Base-by-base conservation (phyloP, 129 eudicot genomes). In the Smallanthus sonchifolius region DNA sequence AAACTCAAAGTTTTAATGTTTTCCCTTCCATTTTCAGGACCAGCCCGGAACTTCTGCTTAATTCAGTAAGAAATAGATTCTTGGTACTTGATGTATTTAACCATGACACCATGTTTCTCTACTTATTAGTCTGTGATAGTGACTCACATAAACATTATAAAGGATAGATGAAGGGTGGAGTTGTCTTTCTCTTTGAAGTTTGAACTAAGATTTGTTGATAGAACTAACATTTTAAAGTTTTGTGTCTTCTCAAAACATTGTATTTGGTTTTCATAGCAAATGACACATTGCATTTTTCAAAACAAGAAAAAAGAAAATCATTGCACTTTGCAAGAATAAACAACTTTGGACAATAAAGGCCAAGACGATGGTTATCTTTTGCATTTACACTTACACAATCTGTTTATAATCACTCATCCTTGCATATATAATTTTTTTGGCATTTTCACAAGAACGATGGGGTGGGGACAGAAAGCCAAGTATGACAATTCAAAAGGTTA, bases 31-130 rank as follows among this genome's bases (percentile, higher is more conserved):
- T 80, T 89, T 86, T 48, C 95, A 90, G 98, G 96, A 93, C 96
- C 74, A 87, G 98, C 82, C 92, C 96, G 6, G 98, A 93, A 82
- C 98, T 93, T 75, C 86, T 92, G 64, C 91, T 93, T 67, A 93
- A 92, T 83, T 86, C 96, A 76, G 98, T 93, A 87, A 90, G 96
- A 73, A 73, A 61, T 36, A 67, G 0, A 60, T 60, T 67, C 28
- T 81, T 67, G 70, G 62, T 61, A 49, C 51, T 67, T n/a, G 56
- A 30, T 44, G 71, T 40, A 2, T 28, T 10, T 38, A 40, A 40
- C 55, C 5, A 39, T 28, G 30, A 24, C 30, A 24, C 30, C 30
- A 24, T 24, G 30, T 11, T 20, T 28, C 24, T 32, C 28, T 9
- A 24, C 13, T 42, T 42, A 59, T 2, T 42, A 42, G 55, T 39